phyloP scores from a whole-genome alignment of 2,329 filamentous ascomycete genomes.

The Fusarium tupiense region DNA sequence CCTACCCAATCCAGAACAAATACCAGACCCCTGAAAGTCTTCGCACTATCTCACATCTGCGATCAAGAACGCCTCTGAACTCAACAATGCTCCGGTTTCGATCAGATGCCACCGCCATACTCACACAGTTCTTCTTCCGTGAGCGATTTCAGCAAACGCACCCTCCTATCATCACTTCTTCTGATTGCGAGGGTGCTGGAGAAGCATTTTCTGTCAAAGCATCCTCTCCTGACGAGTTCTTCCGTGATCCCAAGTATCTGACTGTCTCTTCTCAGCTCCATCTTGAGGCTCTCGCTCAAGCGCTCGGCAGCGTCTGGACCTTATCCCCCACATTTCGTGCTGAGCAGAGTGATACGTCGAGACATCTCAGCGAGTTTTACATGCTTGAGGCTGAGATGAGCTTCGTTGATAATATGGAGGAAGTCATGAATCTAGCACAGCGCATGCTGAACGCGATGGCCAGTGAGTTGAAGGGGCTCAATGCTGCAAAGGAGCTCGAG shows the following conservation, averaged over 20 bases:
- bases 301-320: slow-evolving; percentile 91
- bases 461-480: slow-evolving; percentile 52
- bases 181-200: slow-evolving; percentile 95
- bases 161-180: slow-evolving; percentile 93
- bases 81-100: slow-evolving; percentile 82
- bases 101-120: slow-evolving; percentile 78
- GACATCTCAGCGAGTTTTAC: slow-evolving; percentile 97
- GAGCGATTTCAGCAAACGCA: slow-evolving; percentile 84
- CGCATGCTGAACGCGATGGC: slow-evolving; percentile 72
- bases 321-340: slow-evolving; percentile 94
- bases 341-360: slow-evolving; percentile 90
- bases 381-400: slow-evolving; percentile 95
- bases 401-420: slow-evolving; percentile 75
- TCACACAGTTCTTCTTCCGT: slow-evolving; percentile 79
- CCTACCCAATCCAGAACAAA: slow-evolving; percentile 95
- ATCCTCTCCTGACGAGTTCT: slow-evolving; percentile 67
- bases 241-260: slow-evolving; percentile 88
- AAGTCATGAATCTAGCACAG: slow-evolving; percentile 84
- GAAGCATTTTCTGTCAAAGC: slow-evolving; percentile 84
- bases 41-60: slow-evolving; percentile 86
- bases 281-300: slow-evolving; percentile 88
- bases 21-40: slow-evolving; percentile 91
- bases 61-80: slow-evolving; percentile 83
- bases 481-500: slow-evolving; percentile 57
- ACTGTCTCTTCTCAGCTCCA: slow-evolving; percentile 96